Evolutionary conservation across 2,329 filamentous ascomycete species (phyloP), one percentile per base, ranked within the genome.

Genomic region (Rosellinia necatrix): DNA sequence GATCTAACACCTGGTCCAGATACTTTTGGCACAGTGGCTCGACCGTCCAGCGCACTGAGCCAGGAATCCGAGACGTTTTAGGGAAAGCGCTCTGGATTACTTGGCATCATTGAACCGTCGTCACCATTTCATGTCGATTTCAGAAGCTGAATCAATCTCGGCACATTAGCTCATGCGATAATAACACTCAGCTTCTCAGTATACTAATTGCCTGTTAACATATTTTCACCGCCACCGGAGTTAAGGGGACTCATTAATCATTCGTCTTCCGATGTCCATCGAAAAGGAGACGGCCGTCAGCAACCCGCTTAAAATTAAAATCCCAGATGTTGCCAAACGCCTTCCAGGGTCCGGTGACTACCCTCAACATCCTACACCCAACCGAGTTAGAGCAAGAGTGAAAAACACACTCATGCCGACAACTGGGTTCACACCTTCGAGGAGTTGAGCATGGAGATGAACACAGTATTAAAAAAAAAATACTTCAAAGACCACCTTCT

Each of bases 51-150:
- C 46, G 65, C 60, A 49, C 53, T 68, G 19, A 81, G 78, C 61
- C 77, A 81, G 60, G 80, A 83, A 56, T 79, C 77, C 27, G 80
- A 83, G 65, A 82, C 78, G 43, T 83, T 82, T 66, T 83, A 77
- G 74, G 68, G 58, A 48, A 65, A 66, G 54, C 68, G 64, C 42
- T 46, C 63, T 61, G 66, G 59, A 43, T 57, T 65, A 46, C 65
- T 70, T 63, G 67, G 68, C 51, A 51, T 68, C 37, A 59, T 68
- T 44, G 37, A 51, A 46, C 63, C 68, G 15, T 55, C 61, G n/a
- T 70, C 66, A 21, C 70, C 70, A 21, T 71, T 71, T 50, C 42
- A 63, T 6, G 51, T 71, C 41, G 59, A 70, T 56, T 70, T 70
- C 63, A 57, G 58, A 57, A 53, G 44, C 9, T 62, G 24, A 61